A percentile compares a stretch with the other conserved stretches of the same genome.
These are phyloP conservation scores for Sphagnum tenellum DNA, from an alignment of 225 moss, liverwort and hornwort species.

Conservation along the genomic window DNA sequence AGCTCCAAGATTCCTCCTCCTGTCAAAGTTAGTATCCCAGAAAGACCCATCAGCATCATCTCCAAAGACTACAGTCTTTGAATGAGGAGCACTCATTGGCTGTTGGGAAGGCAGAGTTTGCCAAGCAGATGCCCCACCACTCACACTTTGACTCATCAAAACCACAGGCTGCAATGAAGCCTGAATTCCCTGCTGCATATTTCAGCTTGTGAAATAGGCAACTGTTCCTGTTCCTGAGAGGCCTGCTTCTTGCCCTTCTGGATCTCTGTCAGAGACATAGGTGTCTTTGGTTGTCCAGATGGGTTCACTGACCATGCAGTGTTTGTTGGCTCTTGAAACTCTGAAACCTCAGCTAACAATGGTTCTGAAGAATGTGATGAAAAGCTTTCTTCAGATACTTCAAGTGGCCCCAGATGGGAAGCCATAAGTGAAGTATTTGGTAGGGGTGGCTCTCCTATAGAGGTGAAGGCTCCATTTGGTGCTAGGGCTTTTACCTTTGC, in stretches of 20 bases:
- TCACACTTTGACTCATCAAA: conserved; percentile 63
- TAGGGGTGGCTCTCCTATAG: conserved; percentile 31
- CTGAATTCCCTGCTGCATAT: conserved; percentile 19
- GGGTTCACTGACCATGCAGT: conserved; percentile 74
- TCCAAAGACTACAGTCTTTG: conserved; percentile 30
- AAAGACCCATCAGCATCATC: conserved; percentile 59
- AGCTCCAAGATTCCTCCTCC: conserved; percentile 12
- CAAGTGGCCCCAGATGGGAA: conserved; percentile 30
- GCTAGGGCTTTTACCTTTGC: conserved; percentile 44
- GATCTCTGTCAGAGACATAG: conserved; percentile 88
- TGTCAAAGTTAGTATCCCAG: conserved; percentile 85
- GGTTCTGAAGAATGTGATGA: conserved; percentile 59
- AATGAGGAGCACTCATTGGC: conserved; percentile 21
- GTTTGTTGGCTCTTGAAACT: conserved; percentile 64
- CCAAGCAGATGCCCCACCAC: conserved; percentile 83
- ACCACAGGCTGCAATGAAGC: conserved; percentile 55
- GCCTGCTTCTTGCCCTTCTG: conserved; percentile 83
- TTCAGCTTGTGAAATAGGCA: conserved; percentile 38
- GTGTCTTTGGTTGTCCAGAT: conserved; percentile 53
- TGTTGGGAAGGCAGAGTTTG: conserved; percentile 34
- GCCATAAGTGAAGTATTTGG: conserved; percentile 36
- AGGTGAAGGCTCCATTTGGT: conserved; percentile 11
- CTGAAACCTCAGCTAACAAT: conserved; percentile 77
- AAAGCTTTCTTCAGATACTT: conserved; percentile 32
- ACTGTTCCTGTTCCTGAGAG: conserved; percentile 85